These are phyloP conservation scores for Elsinoe batatas DNA, from an alignment of 2,329 filamentous ascomycete genomes.

Conservation along the genomic window DNA sequence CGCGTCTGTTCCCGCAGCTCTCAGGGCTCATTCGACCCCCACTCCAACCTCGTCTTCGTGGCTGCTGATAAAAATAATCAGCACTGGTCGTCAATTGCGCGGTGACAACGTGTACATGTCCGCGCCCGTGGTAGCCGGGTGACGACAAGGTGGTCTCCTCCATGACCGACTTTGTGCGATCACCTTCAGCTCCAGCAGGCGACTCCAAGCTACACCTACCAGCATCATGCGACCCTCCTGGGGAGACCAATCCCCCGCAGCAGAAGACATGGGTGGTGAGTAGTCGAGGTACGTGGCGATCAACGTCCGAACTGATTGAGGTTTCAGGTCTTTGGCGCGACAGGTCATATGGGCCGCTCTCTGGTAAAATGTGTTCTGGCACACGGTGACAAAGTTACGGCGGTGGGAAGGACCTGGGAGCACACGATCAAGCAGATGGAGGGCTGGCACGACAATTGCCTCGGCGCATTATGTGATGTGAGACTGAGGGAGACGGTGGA, in stretches of 20 bases:
- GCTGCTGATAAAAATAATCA: no score
- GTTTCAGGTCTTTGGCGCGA: constrained; percentile 75
- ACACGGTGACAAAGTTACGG: constrained; percentile 73
- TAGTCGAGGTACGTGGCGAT: constrained; percentile 16
- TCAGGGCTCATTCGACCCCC: no score
- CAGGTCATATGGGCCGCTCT: constrained; percentile 91
- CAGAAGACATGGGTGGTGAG: constrained; percentile 82
- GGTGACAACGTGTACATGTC: not conserved
- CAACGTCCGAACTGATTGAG: constrained; percentile 3
- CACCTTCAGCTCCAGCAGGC: constrained; percentile 16
- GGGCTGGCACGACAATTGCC: constrained; percentile 58
- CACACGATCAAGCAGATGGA: constrained; percentile 63
- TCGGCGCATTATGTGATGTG: constrained; percentile 83
- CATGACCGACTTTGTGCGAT: constrained; percentile 16
- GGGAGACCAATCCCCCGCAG: constrained; percentile 56
- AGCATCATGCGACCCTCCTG: constrained; percentile 75
- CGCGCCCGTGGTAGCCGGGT: not conserved
- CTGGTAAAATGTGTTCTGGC: constrained; percentile 73
- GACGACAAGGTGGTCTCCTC: not conserved
- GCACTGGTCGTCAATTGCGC: no score
- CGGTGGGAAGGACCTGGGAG: constrained; percentile 75
- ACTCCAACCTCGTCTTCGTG: no score
- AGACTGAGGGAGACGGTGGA: constrained; percentile 69
- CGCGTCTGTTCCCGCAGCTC: no score
- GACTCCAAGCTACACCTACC: constrained; percentile 53